A percentile compares a stretch with the other conserved stretches of the same genome.
phyloP scores from a whole-genome alignment of 73 alveolate species.

The Tetrahymena thermophila region DNA sequence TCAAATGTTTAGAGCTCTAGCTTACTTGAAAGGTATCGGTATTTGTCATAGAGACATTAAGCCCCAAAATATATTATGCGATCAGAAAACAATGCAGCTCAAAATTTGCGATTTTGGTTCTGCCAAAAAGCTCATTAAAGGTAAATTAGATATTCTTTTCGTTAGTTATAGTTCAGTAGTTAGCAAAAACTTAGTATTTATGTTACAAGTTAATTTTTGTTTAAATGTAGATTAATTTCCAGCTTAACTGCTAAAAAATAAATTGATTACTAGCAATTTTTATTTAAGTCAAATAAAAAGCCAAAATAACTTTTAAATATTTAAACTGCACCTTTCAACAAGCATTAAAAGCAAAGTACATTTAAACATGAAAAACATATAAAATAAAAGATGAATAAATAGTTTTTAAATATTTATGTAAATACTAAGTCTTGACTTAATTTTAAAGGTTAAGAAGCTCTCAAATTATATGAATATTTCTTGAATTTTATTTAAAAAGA shows the following conservation, averaged over 20 bases:
- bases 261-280: neutral
- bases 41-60: constrained; percentile 81
- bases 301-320: neutral
- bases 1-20: constrained; percentile 82
- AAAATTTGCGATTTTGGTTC: constrained; percentile 82
- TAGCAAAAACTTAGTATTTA: neutral
- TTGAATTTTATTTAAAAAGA: too few species aligned
- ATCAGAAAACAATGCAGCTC: constrained; percentile 31
- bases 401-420: too few species aligned
- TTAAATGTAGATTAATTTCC: neutral
- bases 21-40: constrained; percentile 74
- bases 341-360: too few species aligned
- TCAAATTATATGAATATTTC: too few species aligned
- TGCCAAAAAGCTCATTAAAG: constrained; percentile 72
- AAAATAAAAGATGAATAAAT: neutral
- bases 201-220: neutral
- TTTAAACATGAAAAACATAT: too few species aligned
- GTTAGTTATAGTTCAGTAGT: neutral
- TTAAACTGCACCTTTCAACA: too few species aligned
- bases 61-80: constrained; percentile 61
- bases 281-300: neutral
- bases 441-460: too few species aligned
- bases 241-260: neutral
- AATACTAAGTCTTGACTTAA: too few species aligned
- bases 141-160: constrained; percentile 40